These are phyloP conservation scores for Penicillium paradoxum DNA, from an alignment of 495 filamentous ascomycete genomes.

Conservation along the genomic window DNA sequence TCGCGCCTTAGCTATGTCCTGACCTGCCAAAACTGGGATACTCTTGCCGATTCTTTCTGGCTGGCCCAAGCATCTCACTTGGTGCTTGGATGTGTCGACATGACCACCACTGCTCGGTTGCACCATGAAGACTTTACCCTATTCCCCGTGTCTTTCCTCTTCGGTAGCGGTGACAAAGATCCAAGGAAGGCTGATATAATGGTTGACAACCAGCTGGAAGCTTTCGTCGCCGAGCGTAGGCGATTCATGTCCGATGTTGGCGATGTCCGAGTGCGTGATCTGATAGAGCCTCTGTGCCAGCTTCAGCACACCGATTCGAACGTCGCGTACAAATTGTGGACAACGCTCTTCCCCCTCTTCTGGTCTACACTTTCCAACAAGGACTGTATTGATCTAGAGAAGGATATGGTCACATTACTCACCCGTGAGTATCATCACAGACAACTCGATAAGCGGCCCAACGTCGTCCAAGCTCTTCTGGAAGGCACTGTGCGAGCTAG, in stretches of 20 bases:
- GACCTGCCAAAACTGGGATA: slow-evolving; percentile 95
- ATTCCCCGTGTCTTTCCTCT: slow-evolving; percentile 64
- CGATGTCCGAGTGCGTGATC: slow-evolving; percentile 77
- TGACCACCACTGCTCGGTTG: slow-evolving; percentile 68
- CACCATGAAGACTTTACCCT: slow-evolving; percentile 79
- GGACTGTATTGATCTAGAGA: slow-evolving; percentile 85
- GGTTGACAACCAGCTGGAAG: slow-evolving; percentile 74
- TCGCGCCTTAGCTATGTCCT: slow-evolving; percentile 83
- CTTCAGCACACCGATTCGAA: slow-evolving; percentile 83
- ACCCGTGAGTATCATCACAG: slow-evolving; percentile 93
- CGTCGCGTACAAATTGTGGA: slow-evolving; percentile 83
- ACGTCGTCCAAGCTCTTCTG: slow-evolving; percentile 86
- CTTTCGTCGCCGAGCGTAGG: slow-evolving; percentile 68
- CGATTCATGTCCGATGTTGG: slow-evolving; percentile 78
- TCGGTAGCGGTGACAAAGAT: slow-evolving; percentile 61
- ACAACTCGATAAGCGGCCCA: slow-evolving; percentile 89
- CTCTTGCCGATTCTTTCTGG: slow-evolving; percentile 91
- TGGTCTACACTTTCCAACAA: slow-evolving; percentile 86
- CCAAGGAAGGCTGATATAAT: slow-evolving; percentile 64
- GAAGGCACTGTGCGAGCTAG: slow-evolving; percentile 75
- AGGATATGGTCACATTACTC: slow-evolving; percentile 76
- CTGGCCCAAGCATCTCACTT: slow-evolving; percentile 89
- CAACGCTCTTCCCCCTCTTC: slow-evolving; percentile 81
- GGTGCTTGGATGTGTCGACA: slow-evolving; percentile 83
- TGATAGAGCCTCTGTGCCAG: slow-evolving; percentile 88